Base-by-base conservation (phyloP, 768 basidiomycete species). In the Calocybe gangraenosa region DNA sequence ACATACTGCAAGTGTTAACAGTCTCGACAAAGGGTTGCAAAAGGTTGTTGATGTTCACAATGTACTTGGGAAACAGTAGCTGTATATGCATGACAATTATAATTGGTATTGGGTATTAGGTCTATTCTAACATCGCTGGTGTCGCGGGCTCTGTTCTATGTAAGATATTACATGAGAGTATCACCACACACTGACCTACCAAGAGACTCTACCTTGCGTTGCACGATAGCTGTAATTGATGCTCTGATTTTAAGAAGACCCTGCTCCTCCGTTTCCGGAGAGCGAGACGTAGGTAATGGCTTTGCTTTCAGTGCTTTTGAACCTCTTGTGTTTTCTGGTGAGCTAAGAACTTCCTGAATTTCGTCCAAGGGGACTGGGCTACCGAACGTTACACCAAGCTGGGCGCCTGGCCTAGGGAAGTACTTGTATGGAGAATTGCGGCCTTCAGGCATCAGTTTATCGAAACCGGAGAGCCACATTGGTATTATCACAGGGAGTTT, bases 401-500 rank as follows among this genome's bases (percentile, higher is more conserved):
- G 68, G 10, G 79, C 68, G 50, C 88, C 73, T 23, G 73, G 60
- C 49, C 79, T 72, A 32, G 94, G 81, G 54, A 86, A 46, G 60
- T 75, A 83, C 50, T 85, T 89, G 69, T 73, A 77, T 2, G 92
- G 92, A 55, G 79, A 84, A 1, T 69, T 55, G 15, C 93, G 81
- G 22, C 83, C 80, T 64, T 92, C 92, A 34, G 91, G 89, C 92
- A 98, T 94, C 14, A 96, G 69, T 51, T 79, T 71, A 57, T 98
- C 89, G 53, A 94, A 96, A 25, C 74, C 74, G 18, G 87, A 84
- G 10, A 97, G 69, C 92, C 92, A 98, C 76, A 96, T 88, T 2
- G 94, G 94, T 50, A 98, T 84, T 47, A 96, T 79, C 17, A 82
- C 63, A 2, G 94, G 94, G 35, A 79, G 74, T n/a, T 69, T 53